Percentiles rank a stretch among this genome's conserved stretches.
These are phyloP conservation scores for carrot (Daucus carota) DNA, from an alignment of 129 eudicot genomes.

Conservation along the genomic window DNA sequence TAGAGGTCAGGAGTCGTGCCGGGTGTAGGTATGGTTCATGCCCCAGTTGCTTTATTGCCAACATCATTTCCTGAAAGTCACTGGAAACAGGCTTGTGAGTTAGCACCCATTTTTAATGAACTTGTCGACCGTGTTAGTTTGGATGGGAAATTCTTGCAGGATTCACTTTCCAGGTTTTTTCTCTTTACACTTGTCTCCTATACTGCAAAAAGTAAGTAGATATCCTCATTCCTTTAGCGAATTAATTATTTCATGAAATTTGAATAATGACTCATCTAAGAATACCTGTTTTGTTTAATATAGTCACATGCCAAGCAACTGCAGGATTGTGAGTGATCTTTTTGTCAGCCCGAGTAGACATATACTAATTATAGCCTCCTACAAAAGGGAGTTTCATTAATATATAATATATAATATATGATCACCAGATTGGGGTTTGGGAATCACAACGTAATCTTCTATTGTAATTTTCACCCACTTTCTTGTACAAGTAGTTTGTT, in stretches of 20 bases:
- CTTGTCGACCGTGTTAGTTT: slow-evolving; percentile 86
- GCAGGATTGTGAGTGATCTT: neutral
- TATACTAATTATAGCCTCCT: neutral
- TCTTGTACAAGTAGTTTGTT: neutral
- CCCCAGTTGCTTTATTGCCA: slow-evolving; percentile 78
- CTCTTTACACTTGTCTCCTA: neutral
- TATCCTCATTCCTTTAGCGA: neutral
- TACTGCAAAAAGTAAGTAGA: neutral
- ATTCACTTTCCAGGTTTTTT: slow-evolving; percentile 75
- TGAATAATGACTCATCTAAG: neutral
- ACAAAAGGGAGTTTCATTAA: neutral
- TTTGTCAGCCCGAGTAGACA: neutral
- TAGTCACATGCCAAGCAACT: neutral
- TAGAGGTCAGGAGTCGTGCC: slow-evolving; percentile 85
- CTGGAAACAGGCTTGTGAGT: slow-evolving; percentile 80
- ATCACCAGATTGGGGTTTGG: neutral
- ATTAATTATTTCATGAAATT: neutral
- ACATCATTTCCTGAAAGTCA: slow-evolving; percentile 64
- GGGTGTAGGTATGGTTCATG: slow-evolving; percentile 91
- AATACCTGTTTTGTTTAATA: neutral
- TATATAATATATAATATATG: neutral
- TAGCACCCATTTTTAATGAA: slow-evolving; percentile 89
- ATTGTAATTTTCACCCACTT: neutral
- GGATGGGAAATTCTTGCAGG: slow-evolving; percentile 81
- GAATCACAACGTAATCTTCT: neutral